Base-by-base conservation (phyloP, 148 eudicot species). In the Amaranthus palmeri region DNA sequence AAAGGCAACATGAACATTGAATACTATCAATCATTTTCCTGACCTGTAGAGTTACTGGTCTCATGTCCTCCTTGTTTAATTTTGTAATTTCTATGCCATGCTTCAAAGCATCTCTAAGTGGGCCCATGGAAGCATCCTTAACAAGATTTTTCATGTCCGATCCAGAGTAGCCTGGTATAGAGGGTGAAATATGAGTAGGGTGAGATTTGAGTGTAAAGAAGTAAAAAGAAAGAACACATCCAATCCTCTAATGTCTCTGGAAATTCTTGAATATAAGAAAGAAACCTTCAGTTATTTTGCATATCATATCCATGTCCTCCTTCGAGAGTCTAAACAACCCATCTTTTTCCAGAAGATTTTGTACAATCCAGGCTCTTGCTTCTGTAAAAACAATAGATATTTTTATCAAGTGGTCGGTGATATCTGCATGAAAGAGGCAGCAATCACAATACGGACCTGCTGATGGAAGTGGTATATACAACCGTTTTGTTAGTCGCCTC, bases 51-150 rank as follows among this genome's bases (percentile, higher is more conserved):
- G 87, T 84, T 65, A 96, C 92, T 36, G 97, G 85, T 75, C 99
- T 86, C 99, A 96, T 92, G 67, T 92, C 99, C 80, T 96, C 99
- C 70, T 88, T 92, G 72, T 88, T 82, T 76, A 96, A 89, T 75
- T 81, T 83, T 51, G 92, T 82, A 60, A 96, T 92, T 77, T 90
- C 92, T 50, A 78, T 76, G 25, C 97, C 99, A 81, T 84, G 88
- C 79, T 82, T 85, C 66, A 96, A 75, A 76, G 97, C 97, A 71
- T 92, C 99, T 78, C 99, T 92, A 41, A 92, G 82, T 47, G 99
- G 99, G 67, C 99, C 99, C 99, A 92, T 96, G 54, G 99, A 90
- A 66, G 99, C 97, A 81, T 96, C 99, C 76, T 96, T 96, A 71
- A 92, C 99, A 61, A 96, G 84, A 73, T 96, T 96, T 78, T 96